A percentile compares a stretch with the other conserved stretches of the same genome.
Evolutionary conservation across 352 stramenopile species (phyloP).

Genomic region (Phytopythium oedochilum): DNA sequence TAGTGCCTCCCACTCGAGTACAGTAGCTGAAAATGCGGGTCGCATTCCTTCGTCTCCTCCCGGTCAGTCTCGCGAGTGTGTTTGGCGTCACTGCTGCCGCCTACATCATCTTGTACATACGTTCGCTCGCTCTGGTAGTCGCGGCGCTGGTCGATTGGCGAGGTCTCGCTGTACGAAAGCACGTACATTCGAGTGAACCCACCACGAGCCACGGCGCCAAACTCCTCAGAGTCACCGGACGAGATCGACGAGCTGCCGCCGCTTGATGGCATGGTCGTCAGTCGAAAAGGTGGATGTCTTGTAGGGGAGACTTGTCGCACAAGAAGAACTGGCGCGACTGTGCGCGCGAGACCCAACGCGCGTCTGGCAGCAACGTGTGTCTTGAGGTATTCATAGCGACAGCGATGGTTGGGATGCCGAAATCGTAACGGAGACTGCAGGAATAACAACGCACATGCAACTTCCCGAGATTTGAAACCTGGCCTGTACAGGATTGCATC

Average conservation of each 20-base stretch:
- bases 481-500: not conserved
- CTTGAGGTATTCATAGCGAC: not conserved
- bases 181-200: conserved; percentile 71
- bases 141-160: conserved; percentile 16
- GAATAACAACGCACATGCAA: not conserved
- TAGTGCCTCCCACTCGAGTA: conserved; percentile 57
- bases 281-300: not conserved
- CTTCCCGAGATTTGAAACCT: not conserved
- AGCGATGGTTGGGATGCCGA: not conserved
- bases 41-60: conserved; percentile 7
- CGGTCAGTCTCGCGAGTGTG: not conserved
- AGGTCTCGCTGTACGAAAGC: conserved; percentile 24
- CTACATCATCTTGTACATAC: not conserved
- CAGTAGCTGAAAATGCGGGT: conserved; percentile 21
- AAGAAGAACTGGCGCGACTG: not conserved
- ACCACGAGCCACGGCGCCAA: conserved; percentile 39
- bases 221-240: conserved; percentile 52
- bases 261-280: not conserved
- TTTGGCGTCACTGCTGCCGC: conserved; percentile 13
- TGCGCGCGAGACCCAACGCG: not conserved
- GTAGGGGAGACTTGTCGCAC: too few species aligned
- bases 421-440: not conserved
- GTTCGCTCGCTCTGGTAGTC: conserved; percentile 17
- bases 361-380: not conserved
- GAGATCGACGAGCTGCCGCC: conserved; percentile 29